Conservation (phyloP, 2,329 filamentous ascomycete genomes). For the Aaosphaeria arxii region DNA sequence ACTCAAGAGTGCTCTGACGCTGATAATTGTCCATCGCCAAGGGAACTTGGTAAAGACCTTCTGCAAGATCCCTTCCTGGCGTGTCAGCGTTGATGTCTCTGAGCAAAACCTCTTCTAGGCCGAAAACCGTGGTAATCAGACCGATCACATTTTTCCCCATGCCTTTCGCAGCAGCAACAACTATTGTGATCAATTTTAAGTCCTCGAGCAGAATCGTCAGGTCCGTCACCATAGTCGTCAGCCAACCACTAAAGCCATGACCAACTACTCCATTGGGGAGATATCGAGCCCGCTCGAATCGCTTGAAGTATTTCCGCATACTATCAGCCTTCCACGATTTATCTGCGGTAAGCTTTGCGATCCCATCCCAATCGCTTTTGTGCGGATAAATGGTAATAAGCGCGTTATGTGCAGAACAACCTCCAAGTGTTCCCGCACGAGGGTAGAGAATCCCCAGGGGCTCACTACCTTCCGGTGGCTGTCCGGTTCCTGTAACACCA, state of each 20-base stretch:
- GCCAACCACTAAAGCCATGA: slow-evolving; percentile 57
- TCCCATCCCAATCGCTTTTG: slow-evolving; percentile 57
- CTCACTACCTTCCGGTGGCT: slow-evolving; percentile 48
- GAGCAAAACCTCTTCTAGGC: slow-evolving; percentile 43
- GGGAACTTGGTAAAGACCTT: slow-evolving; percentile 55
- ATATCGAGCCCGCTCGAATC: slow-evolving; percentile 52
- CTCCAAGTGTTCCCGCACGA: slow-evolving; percentile 55
- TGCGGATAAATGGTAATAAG: slow-evolving; percentile 56
- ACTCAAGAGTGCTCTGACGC: slow-evolving; percentile 54
- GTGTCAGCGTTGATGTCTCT: slow-evolving; percentile 50
- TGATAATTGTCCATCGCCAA: slow-evolving; percentile 44
- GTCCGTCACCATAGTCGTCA: slow-evolving; percentile 48
- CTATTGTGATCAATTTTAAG: slow-evolving; percentile 48
- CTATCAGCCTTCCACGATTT: slow-evolving; percentile 56
- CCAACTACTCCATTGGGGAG: slow-evolving; percentile 39
- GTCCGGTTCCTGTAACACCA: slow-evolving; percentile 4
- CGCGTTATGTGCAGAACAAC: slow-evolving; percentile 59
- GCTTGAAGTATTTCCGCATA: slow-evolving; percentile 57
- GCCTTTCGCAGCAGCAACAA: slow-evolving; percentile 48
- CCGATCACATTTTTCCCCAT: slow-evolving; percentile 39
- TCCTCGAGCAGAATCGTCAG: slow-evolving; percentile 50
- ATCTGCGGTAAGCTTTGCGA: slow-evolving; percentile 58
- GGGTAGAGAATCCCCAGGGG: slow-evolving; percentile 56
- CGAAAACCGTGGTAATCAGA: slow-evolving; percentile 36
- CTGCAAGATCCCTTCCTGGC: slow-evolving; percentile 41